A percentile compares a stretch with the other conserved stretches of the same genome.
Conservation (phyloP, 352 stramenopile species). For the Phytophthora boehmeriae region DNA sequence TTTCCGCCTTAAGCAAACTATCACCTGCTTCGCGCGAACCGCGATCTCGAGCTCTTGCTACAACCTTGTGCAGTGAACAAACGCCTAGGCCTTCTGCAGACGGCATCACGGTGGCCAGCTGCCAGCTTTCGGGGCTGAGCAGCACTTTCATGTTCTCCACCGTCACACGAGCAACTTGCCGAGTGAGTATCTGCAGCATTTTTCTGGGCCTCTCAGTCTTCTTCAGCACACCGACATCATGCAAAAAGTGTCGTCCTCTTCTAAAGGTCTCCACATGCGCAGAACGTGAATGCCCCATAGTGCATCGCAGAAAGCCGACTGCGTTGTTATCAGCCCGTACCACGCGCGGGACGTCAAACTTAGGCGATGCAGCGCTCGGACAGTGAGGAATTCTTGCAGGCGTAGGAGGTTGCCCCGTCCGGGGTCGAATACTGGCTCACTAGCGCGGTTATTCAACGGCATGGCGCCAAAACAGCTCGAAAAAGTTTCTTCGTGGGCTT, state of each 20-base stretch:
- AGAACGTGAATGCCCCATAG: conserved; percentile 57
- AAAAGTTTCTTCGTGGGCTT: conserved; percentile 37
- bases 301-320: conserved; percentile 41
- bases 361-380: conserved; percentile 46
- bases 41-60: conserved; percentile 17
- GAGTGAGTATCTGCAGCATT: conserved; percentile 59
- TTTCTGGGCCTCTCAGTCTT: conserved; percentile 47
- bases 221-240: conserved; percentile 44
- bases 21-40: conserved; percentile 2
- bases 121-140: conserved; percentile 53
- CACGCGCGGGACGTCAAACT: conserved; percentile 54
- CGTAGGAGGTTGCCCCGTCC: conserved; percentile 47
- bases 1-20: neutral
- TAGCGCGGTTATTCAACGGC: conserved; percentile 19
- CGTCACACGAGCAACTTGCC: conserved; percentile 45
- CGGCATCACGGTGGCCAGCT: conserved; percentile 47
- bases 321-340: conserved; percentile 49
- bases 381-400: conserved; percentile 50
- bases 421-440: conserved; percentile 7
- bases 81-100: conserved; percentile 10
- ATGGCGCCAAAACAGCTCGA: conserved; percentile 35
- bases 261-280: conserved; percentile 43
- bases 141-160: conserved; percentile 65
- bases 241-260: conserved; percentile 45
- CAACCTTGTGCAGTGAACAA: conserved; percentile 14